Evolutionary conservation across 2,329 filamentous ascomycete genomes (phyloP).

Genomic region (Cytospora chrysosperma): DNA sequence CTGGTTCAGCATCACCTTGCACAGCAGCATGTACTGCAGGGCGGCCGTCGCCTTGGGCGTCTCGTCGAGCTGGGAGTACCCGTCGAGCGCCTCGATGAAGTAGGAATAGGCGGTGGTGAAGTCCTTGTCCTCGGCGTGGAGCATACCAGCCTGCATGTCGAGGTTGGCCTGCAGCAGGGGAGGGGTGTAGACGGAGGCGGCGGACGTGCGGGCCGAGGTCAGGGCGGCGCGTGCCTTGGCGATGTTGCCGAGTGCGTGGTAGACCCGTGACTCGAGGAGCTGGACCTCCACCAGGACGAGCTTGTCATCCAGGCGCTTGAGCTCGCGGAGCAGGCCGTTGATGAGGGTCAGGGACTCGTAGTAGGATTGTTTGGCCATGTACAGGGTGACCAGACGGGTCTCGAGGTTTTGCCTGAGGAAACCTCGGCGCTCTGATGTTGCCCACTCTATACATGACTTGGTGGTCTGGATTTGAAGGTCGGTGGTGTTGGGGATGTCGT

Average conservation of each 20-base stretch:
- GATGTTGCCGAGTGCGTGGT: constrained; percentile 95
- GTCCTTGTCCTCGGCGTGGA: constrained; percentile 97
- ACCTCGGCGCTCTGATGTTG: constrained; percentile 86
- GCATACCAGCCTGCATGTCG: constrained; percentile 99
- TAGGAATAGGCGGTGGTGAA: constrained; percentile 99
- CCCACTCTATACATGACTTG: constrained; percentile 99
- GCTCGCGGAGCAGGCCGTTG: constrained; percentile 91
- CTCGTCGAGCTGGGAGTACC: constrained; percentile 92
- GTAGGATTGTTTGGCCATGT: constrained; percentile 97
- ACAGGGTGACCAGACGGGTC: constrained; percentile 86
- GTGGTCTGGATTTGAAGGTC: constrained; percentile 94
- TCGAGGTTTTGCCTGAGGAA: constrained; percentile 98
- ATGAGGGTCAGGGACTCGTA: constrained; percentile 96
- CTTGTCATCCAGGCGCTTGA: constrained; percentile 98
- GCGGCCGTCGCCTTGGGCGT: constrained; percentile 88
- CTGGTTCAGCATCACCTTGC: constrained; percentile 99
- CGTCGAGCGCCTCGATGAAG: constrained; percentile 98
- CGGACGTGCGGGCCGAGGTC: constrained; percentile 90
- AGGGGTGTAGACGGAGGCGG: constrained; percentile 95
- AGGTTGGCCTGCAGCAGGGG: constrained; percentile 92
- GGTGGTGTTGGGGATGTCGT: constrained; percentile 88
- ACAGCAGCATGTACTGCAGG: constrained; percentile 98
- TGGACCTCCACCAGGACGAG: constrained; percentile 97
- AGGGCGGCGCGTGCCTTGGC: constrained; percentile 93
- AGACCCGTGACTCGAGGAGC: constrained; percentile 92